Evolutionary conservation across 2,329 filamentous ascomycete species (phyloP), one percentile per base, ranked within the genome.

Genomic region (Westerdykella aurantiaca): DNA sequence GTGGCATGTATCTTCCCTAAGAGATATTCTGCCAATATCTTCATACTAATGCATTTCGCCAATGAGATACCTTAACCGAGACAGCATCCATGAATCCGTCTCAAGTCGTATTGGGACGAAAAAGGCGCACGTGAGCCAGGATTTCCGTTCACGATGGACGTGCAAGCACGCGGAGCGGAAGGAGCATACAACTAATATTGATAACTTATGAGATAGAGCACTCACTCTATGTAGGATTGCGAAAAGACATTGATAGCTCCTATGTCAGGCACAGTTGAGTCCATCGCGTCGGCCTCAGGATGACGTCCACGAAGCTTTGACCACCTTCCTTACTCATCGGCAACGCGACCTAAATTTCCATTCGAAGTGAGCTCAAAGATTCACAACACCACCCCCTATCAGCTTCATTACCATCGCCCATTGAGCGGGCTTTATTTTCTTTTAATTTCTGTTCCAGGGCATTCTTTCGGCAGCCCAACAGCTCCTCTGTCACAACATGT

Each of bases 401-500:
- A 49, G 44, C 52, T 17, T 18, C 48, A 43, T 39, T 21, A 43
- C 42, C 33, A 42, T 44, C 43, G 37, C 43, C 48, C 51, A 51
- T 53, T 55, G 52, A 44, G 48, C 48, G 48, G 46, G 39, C 23
- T 39, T 34, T 41, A 31, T 41, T 37, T 38, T 45, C 34, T 42
- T 38, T 46, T 44, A 41, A 39, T 31, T 43, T 35, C n/a, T 16
- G 21, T 41, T 42, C 43, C 22, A 37, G 17, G 31, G 17, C 40
- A 22, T 31, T 31, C 22, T n/a, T 25, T 43, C 37, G 13, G 25
- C 33, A 40, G 40, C 37, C 33, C 41, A 33, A 37, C 17, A 21
- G 12, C 29, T 17, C 11, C 37, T 23, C 16, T 39, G 39, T 44
- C 40, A 41, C 49, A 53, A 21, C 37, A 67, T 67, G 64, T 64